Conservation (phyloP, 768 basidiomycete species). For the Suillus placidus region DNA sequence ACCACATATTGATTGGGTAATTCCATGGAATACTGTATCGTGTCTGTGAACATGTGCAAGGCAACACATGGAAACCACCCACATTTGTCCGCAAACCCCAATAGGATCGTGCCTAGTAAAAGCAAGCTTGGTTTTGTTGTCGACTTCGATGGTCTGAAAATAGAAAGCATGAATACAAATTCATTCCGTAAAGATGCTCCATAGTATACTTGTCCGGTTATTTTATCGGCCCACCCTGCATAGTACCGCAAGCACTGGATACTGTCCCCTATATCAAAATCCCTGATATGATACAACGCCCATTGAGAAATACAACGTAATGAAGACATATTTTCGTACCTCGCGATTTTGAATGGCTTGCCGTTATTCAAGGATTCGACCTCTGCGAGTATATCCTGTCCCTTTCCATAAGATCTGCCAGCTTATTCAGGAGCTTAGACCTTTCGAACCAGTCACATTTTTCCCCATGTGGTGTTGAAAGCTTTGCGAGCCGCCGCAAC, state of each 20-base stretch:
- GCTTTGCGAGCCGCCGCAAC: conserved; percentile 83
- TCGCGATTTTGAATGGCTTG: conserved; percentile 73
- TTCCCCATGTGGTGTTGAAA: conserved; percentile 87
- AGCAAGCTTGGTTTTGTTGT: conserved; percentile 78
- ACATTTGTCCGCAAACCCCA: conserved; percentile 96
- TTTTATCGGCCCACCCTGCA: conserved; percentile 96
- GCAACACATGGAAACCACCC: conserved; percentile 21
- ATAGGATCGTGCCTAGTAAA: conserved; percentile 90
- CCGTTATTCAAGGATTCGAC: conserved; percentile 90
- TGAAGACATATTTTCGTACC: conserved; percentile 36
- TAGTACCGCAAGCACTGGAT: conserved; percentile 86
- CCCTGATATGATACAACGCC: conserved; percentile 45
- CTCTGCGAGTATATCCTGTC: conserved; percentile 82
- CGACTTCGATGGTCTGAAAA: conserved; percentile 72
- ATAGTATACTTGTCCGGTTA: conserved; percentile 72
- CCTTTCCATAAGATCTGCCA: conserved; percentile 89
- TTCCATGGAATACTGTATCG: conserved; percentile 83
- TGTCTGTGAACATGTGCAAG: conserved; percentile 14
- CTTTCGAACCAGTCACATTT: conserved; percentile 83
- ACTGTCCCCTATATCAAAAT: conserved; percentile 79
- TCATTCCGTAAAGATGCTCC: conserved; percentile 5
- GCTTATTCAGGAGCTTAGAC: conserved; percentile 77
- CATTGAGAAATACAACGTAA: background rate
- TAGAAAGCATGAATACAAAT: conserved; percentile 10
- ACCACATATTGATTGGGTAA: conserved; percentile 89